Evolutionary conservation across 2,329 filamentous ascomycete genomes (phyloP).

Genomic region (Cytospora chrysosperma): DNA sequence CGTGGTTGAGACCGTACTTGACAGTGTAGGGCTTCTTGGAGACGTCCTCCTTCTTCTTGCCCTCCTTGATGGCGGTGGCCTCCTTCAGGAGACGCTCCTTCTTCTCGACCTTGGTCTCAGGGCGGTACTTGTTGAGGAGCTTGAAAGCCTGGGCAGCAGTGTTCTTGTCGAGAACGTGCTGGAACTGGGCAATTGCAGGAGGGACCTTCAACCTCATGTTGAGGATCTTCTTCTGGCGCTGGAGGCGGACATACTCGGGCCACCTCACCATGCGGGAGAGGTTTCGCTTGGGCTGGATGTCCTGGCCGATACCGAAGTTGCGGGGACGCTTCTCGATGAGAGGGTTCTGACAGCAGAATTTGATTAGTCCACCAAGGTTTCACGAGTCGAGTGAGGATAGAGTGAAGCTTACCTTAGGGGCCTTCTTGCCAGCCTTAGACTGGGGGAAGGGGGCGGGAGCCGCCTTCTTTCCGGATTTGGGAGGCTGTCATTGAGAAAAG

Average conservation of each 20-base stretch:
- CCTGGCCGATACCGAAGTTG: constrained; percentile 99
- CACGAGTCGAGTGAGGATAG: constrained; percentile 6
- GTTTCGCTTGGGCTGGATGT: constrained; percentile 96
- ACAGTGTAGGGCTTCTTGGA: constrained; percentile 99
- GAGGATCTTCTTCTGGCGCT: constrained; percentile 93
- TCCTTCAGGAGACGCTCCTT: constrained; percentile 99
- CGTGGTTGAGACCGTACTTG: constrained; percentile 99
- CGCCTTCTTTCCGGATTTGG: constrained; percentile 97
- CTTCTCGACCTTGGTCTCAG: constrained; percentile 99
- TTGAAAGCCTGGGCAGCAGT: constrained; percentile 96
- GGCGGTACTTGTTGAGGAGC: constrained; percentile 99
- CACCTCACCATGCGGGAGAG: constrained; percentile 98
- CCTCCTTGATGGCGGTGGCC: constrained; percentile 94
- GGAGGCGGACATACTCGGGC: constrained; percentile 98
- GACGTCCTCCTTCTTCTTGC: constrained; percentile 99
- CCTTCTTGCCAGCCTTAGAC: constrained; percentile 94
- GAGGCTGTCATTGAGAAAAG: constrained; percentile 99
- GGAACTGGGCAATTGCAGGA: constrained; percentile 95
- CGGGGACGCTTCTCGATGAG: constrained; percentile 96
- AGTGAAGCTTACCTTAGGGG: constrained; percentile 75
- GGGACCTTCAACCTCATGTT: constrained; percentile 98
- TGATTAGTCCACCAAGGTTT: constrained; percentile 25
- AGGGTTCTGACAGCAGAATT: constrained; percentile 69
- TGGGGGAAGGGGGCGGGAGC: constrained; percentile 95
- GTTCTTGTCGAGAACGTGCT: constrained; percentile 95